These are phyloP conservation scores for Coemansia pectinata DNA, from an alignment of 192 early-diverging fungal species.

Conservation along the genomic window DNA sequence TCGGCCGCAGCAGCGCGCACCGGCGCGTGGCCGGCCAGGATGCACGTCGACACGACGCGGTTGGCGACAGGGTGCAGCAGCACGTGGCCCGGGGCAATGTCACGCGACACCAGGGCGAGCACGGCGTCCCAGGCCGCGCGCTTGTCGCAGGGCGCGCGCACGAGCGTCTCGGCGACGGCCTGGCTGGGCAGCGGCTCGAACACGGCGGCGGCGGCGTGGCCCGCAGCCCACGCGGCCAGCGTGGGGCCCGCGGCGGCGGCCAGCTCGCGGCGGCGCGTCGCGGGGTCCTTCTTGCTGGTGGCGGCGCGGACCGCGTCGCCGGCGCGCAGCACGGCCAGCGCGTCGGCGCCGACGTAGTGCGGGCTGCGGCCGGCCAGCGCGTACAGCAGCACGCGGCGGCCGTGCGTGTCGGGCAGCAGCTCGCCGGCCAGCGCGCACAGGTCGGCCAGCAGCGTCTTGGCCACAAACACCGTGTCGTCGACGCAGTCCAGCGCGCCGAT, in stretches of 20 bases:
- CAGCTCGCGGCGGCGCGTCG: slow-evolving; percentile 67
- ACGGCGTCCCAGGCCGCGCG: slow-evolving; percentile 26
- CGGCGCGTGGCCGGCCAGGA: slow-evolving; percentile 36
- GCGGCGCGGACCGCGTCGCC: slow-evolving; percentile 67
- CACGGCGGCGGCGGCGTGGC: slow-evolving; percentile 60
- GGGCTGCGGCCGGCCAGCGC: slow-evolving; percentile 75
- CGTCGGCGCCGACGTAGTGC: slow-evolving; percentile 70
- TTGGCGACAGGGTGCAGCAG: slow-evolving; percentile 38
- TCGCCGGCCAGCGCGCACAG: slow-evolving; percentile 45
- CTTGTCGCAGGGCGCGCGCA: slow-evolving; percentile 60
- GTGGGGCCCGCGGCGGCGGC: slow-evolving; percentile 59
- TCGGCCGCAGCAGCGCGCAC: slow-evolving; percentile 12
- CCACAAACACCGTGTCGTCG: slow-evolving; percentile 89
- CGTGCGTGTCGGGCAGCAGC: slow-evolving; percentile 73
- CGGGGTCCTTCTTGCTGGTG: slow-evolving; percentile 89
- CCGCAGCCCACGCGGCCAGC: slow-evolving; percentile 61
- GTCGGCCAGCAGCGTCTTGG: slow-evolving; percentile 72
- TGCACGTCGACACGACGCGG: slow-evolving; percentile 45
- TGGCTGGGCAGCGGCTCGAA: slow-evolving; percentile 67
- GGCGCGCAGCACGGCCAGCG: slow-evolving; percentile 66
- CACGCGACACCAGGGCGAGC: slow-evolving; percentile 20
- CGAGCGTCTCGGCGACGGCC: slow-evolving; percentile 70
- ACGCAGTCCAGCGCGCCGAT: slow-evolving; percentile 81
- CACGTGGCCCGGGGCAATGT: slow-evolving; percentile 25
- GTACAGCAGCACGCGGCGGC: slow-evolving; percentile 77